phyloP scores from a whole-genome alignment of 2,329 filamentous ascomycete species.

The Fusarium citri region DNA sequence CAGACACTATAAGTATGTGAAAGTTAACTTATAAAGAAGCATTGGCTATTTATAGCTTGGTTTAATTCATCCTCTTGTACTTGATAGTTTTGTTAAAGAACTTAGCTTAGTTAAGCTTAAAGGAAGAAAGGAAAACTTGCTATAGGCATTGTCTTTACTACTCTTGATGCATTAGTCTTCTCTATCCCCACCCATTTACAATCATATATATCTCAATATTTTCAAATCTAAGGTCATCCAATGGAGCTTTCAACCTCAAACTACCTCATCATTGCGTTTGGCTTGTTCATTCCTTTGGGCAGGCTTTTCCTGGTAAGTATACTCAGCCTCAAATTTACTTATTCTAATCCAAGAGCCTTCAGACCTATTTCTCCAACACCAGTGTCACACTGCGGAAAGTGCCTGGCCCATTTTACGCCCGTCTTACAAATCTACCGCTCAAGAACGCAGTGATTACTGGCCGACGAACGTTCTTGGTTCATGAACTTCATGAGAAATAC shows the following conservation, averaged over 20 bases:
- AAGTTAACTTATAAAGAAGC: not conserved
- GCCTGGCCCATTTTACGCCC: not conserved
- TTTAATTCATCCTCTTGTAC: not conserved
- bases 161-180: rapidly evolving
- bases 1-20: no score
- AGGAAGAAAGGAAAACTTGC: not conserved
- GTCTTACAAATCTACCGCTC: not conserved
- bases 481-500: not conserved
- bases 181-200: not conserved
- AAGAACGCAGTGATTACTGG: not conserved
- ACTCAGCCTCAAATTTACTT: not conserved
- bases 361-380: not conserved
- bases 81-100: not conserved
- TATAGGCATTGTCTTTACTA: no score
- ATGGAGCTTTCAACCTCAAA: not conserved
- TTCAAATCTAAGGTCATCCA: not conserved
- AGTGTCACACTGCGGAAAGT: not conserved
- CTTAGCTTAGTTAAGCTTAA: no score
- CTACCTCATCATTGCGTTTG: not conserved
- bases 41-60: not conserved
- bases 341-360: not conserved
- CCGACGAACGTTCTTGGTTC: not conserved
- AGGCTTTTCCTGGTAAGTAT: not conserved
- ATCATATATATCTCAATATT: not conserved
- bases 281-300: not conserved